Evolutionary conservation across 2,329 filamentous ascomycete species (phyloP).

Genomic region (Verticillium zaregamsianum): DNA sequence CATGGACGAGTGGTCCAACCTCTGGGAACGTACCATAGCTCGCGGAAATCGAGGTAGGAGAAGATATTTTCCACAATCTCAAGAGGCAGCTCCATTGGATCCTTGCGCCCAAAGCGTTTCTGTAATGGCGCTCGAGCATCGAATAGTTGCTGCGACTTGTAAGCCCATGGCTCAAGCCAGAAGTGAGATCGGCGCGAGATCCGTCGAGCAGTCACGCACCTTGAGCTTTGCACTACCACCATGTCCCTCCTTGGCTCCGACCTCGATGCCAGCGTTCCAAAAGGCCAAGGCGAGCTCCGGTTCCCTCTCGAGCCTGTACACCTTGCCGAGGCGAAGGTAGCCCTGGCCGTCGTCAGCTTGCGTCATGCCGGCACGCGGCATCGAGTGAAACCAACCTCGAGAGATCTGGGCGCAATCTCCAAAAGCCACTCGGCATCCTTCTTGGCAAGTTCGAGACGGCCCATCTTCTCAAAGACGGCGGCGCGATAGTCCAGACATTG

Average conservation of each 20-base stretch:
- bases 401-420: constrained; percentile 33
- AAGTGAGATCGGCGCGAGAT: not conserved
- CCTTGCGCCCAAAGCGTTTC: constrained; percentile 24
- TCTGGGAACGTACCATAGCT: constrained; percentile 7
- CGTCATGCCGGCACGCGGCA: not conserved
- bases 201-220: constrained; percentile 15
- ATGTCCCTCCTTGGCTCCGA: constrained; percentile 20
- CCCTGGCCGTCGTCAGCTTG: constrained; percentile 23
- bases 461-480: constrained; percentile 31
- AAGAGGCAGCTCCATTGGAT: constrained; percentile 29
- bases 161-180: not conserved
- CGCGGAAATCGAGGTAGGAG: constrained; percentile 24
- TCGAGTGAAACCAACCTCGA: constrained; percentile 27
- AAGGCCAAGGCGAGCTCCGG: constrained; percentile 33
- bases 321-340: constrained; percentile 36
- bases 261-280: constrained; percentile 33
- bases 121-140: constrained; percentile 29
- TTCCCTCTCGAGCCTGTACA: constrained; percentile 31
- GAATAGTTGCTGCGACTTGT: constrained; percentile 25
- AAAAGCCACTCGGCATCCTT: constrained; percentile 38
- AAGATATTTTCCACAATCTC: constrained; percentile 33
- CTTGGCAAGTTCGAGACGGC: constrained; percentile 30
- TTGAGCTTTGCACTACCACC: constrained; percentile 26
- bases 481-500: constrained; percentile 36
- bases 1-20: too few species aligned